Evolutionary conservation across 139 green algal genomes (phyloP).

Genomic region (Chlorella ohadii): DNA sequence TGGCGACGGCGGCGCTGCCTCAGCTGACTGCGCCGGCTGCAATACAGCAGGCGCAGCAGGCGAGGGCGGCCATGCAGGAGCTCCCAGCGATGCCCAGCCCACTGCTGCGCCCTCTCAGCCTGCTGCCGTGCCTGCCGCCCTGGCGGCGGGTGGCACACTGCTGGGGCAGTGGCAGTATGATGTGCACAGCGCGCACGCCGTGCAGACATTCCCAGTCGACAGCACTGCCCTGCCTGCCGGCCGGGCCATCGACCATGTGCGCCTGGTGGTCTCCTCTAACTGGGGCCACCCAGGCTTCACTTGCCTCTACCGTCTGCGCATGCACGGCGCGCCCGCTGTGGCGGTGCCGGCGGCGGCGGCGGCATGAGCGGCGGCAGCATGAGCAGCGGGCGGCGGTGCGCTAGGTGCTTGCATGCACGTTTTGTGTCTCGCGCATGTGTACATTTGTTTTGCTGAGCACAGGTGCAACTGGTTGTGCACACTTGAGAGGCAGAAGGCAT

Average conservation of each 20-base stretch:
- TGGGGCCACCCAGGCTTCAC: conserved; percentile 43
- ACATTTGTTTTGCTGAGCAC: no score
- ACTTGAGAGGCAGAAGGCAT: no score
- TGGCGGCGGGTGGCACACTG: background rate
- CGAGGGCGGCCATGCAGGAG: background rate
- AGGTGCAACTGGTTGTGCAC: no score
- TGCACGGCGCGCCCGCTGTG: conserved; percentile 40
- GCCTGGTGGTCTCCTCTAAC: conserved; percentile 39
- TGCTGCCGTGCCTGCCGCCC: background rate
- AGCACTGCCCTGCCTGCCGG: background rate
- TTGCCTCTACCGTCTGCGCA: conserved; percentile 52
- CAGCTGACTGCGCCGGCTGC: background rate
- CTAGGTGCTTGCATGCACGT: no score
- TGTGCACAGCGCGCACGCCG: background rate
- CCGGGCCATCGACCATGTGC: conserved; percentile 9
- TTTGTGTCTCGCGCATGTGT: no score
- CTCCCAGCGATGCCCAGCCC: background rate
- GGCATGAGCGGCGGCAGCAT: no score
- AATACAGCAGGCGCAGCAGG: background rate
- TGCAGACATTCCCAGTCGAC: conserved; percentile 17
- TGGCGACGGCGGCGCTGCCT: accelerated
- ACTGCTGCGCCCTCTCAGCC: no score
- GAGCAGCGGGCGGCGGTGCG: no score
- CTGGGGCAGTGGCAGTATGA: background rate
- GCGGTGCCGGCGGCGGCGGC: no score